Conservation (phyloP, 805 yeast genomes). For the Hanseniaspora pseudoguilliermondii region DNA sequence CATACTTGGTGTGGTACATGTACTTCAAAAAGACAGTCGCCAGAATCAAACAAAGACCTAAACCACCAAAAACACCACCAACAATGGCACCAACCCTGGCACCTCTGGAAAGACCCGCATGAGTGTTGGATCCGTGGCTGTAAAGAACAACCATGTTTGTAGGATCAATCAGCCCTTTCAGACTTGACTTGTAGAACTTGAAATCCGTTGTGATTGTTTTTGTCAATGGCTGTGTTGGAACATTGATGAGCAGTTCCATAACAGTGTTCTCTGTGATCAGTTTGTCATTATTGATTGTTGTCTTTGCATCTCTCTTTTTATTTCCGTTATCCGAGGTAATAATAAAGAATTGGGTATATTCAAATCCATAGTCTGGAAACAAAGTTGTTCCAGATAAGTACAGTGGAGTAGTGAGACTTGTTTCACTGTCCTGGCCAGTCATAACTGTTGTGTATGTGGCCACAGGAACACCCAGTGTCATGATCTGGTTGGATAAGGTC, state of each 20-base stretch:
- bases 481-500: conserved; percentile 8
- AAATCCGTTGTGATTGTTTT: conserved; percentile 4
- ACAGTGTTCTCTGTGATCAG: not conserved
- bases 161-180: not conserved
- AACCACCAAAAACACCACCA: conserved; percentile 10
- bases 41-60: not conserved
- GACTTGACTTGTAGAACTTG: not conserved
- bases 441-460: conserved; percentile 2
- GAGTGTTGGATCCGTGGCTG: not conserved
- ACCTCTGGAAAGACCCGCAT: not conserved
- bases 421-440: not conserved
- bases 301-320: not conserved
- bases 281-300: not conserved
- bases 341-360: conserved; percentile 4
- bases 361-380: conserved; percentile 4
- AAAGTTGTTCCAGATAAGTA: conserved; percentile 1
- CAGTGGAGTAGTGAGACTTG: conserved; percentile 3
- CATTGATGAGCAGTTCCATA: conserved; percentile 7
- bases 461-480: conserved; percentile 9
- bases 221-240: not conserved
- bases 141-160: not conserved
- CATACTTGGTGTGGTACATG: not conserved
- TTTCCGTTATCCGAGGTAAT: conserved; percentile 1
- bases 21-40: not conserved
- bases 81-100: conserved; percentile 5